These are phyloP conservation scores for Posidonia australis DNA, from an alignment of 106 monocot species.

Conservation along the genomic window DNA sequence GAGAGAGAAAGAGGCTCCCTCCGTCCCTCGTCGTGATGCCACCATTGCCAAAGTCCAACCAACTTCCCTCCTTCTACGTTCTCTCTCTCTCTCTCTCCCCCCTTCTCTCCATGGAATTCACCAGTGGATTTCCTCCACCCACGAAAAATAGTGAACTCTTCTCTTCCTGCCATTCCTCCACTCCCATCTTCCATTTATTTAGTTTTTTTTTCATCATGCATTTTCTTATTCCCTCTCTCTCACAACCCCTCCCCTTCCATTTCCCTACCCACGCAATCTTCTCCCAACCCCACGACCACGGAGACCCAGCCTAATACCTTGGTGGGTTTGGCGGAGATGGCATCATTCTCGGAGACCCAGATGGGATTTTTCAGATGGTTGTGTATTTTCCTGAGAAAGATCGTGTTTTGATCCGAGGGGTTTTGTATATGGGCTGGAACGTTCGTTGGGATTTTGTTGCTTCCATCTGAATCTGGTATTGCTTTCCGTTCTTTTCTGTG, in stretches of 20 bases:
- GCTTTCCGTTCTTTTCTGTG: neutral
- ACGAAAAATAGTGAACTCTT: neutral
- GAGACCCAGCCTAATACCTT: neutral
- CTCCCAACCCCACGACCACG: neutral
- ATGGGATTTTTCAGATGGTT: neutral
- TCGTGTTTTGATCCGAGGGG: neutral
- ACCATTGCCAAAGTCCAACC: neutral
- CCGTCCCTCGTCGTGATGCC: no score
- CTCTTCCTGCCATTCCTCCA: neutral
- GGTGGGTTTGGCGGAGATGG: neutral
- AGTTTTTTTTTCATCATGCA: neutral
- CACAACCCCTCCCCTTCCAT: neutral
- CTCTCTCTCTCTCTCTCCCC: no score
- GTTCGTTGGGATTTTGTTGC: no score
- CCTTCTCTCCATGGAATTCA: neutral
- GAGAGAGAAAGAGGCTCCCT: no score
- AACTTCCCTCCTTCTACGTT: neutral
- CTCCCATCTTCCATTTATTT: neutral
- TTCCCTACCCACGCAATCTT: neutral
- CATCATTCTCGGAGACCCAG: neutral
- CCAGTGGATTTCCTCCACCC: slow-evolving; percentile 9
- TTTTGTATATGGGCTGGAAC: neutral
- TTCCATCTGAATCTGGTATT: neutral
- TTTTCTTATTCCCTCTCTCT: neutral
- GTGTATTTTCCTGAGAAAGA: neutral